Evolutionary conservation across 2,329 filamentous ascomycete species (phyloP).

Genomic region (Byssoonygena ceratinophila): DNA sequence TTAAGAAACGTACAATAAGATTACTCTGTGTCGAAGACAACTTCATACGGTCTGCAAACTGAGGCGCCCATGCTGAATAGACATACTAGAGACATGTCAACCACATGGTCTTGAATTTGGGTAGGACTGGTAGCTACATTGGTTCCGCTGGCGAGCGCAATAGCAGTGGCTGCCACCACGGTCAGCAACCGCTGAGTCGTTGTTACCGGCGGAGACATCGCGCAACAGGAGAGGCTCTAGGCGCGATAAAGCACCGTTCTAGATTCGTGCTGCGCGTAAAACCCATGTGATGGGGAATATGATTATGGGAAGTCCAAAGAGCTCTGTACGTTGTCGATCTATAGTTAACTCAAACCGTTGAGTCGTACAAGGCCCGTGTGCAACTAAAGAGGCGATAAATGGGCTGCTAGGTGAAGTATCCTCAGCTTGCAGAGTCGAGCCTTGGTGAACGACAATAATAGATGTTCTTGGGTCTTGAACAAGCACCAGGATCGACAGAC

Average conservation of each 20-base stretch:
- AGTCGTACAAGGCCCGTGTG: not conserved
- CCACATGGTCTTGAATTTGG: conserved; percentile 5
- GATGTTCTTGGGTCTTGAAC: not conserved
- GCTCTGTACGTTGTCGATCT: not conserved
- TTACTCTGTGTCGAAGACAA: conserved; percentile 90
- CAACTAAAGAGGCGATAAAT: not conserved
- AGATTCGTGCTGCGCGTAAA: not conserved
- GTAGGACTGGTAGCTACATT: conserved; percentile 49
- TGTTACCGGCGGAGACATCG: conserved; percentile 19
- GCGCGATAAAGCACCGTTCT: conserved; percentile 6
- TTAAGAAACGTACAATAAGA: conserved; percentile 55
- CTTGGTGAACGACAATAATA: no score
- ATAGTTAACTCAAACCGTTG: not conserved
- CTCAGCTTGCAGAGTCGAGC: no score
- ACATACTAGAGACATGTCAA: conserved; percentile 58
- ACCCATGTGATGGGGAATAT: conserved; percentile 1
- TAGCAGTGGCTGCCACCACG: conserved; percentile 71
- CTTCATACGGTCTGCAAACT: conserved; percentile 77
- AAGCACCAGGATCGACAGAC: not conserved
- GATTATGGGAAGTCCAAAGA: not conserved
- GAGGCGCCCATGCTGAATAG: conserved; percentile 94
- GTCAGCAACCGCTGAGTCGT: conserved; percentile 59
- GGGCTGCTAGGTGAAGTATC: no score
- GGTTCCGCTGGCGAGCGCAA: conserved; percentile 82
- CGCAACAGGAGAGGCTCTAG: not conserved